phyloP scores from a whole-genome alignment of 2,329 filamentous ascomycete species.

The Neophaeococcomyces mojaviensis region DNA sequence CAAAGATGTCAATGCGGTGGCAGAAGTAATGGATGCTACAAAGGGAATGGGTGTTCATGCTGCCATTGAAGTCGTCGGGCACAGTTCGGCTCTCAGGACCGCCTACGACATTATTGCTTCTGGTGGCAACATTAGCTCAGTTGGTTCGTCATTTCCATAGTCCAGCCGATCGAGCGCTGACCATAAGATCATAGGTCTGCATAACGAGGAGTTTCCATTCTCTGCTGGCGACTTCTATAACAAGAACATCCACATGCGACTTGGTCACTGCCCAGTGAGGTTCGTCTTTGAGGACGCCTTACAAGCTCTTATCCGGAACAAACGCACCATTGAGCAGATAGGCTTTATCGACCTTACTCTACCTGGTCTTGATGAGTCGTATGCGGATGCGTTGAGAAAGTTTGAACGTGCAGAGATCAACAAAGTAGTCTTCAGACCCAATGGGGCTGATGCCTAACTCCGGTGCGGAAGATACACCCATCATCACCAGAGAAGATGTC shows the following conservation, averaged over 20 bases:
- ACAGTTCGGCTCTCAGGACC: constrained; percentile 60
- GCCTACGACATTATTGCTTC: constrained; percentile 64
- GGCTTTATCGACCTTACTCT: constrained; percentile 8
- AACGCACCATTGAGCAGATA: constrained; percentile 6
- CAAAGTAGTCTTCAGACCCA: constrained; percentile 12
- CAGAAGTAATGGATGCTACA: constrained; percentile 64
- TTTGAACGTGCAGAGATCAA: constrained; percentile 11
- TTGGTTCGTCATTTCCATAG: constrained; percentile 40
- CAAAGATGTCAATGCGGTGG: constrained; percentile 15
- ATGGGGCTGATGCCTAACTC: background rate
- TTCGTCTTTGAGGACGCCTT: constrained; percentile 47
- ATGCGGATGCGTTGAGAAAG: constrained; percentile 5
- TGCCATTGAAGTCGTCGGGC: constrained; percentile 71
- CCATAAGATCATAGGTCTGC: too few species aligned
- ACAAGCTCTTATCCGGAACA: background rate
- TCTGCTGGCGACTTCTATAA: constrained; percentile 30
- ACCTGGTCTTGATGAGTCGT: constrained; percentile 6
- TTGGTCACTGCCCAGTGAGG: constrained; percentile 68
- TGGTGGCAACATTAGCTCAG: constrained; percentile 53
- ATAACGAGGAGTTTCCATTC: constrained; percentile 51
- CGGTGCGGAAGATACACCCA: too few species aligned
- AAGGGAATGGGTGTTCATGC: constrained; percentile 76
- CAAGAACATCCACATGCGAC: constrained; percentile 65
- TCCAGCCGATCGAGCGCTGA: too few species aligned
- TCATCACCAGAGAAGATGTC: too few species aligned